A percentile compares a stretch with the other conserved stretches of the same genome.
These are phyloP conservation scores for Microdochium bolleyi DNA, from an alignment of 2,329 filamentous ascomycete species.

Conservation along the genomic window DNA sequence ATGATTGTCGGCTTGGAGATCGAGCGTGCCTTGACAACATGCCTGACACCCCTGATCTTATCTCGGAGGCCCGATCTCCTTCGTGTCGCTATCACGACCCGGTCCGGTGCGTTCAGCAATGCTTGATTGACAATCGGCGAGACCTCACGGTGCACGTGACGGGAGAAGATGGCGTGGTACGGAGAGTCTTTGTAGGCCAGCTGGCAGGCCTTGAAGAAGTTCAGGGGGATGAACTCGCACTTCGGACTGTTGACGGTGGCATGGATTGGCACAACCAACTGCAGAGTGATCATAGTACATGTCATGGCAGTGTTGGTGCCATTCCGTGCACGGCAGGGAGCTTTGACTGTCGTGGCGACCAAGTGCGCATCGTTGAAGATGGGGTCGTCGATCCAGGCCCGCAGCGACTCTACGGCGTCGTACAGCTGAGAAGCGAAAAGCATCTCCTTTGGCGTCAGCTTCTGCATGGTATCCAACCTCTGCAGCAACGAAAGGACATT, in stretches of 20 bases:
- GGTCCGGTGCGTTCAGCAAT: background rate
- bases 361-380: conserved; percentile 32
- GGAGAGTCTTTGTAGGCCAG: conserved; percentile 46
- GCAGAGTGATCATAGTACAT: conserved; percentile 44
- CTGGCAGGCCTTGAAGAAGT: conserved; percentile 60
- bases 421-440: conserved; percentile 36
- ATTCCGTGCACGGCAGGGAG: conserved; percentile 22
- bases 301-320: conserved; percentile 9
- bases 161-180: conserved; percentile 51
- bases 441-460: conserved; percentile 28
- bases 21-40: background rate
- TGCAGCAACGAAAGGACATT: conserved; percentile 29
- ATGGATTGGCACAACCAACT: conserved; percentile 55
- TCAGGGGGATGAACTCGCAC: conserved; percentile 52
- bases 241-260: conserved; percentile 39
- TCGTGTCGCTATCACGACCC: background rate
- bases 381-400: conserved; percentile 27
- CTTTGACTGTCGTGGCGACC: conserved; percentile 26
- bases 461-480: conserved; percentile 26
- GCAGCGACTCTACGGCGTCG: conserved; percentile 26
- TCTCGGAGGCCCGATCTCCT: background rate
- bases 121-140: conserved; percentile 34
- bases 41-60: background rate
- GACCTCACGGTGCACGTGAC: conserved; percentile 54
- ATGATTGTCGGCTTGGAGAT: background rate